These are phyloP conservation scores for Pleurotus djamor DNA, from an alignment of 768 basidiomycete species.

Conservation along the genomic window DNA sequence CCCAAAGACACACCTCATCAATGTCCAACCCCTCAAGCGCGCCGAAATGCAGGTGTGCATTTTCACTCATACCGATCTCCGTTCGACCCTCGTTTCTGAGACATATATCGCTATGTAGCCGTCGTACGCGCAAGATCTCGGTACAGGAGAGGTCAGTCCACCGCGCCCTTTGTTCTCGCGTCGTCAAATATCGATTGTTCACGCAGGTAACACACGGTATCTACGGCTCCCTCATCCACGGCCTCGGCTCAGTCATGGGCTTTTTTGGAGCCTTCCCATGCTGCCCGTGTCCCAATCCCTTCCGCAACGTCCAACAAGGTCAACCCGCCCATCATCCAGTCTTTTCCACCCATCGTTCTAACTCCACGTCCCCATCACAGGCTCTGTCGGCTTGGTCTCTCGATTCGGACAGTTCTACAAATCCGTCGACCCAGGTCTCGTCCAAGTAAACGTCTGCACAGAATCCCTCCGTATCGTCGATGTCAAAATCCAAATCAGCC, in stretches of 20 bases:
- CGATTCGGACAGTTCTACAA: slow-evolving; percentile 97
- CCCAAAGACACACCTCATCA: slow-evolving; percentile 49
- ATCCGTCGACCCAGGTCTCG: slow-evolving; percentile 90
- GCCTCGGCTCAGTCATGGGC: slow-evolving; percentile 66
- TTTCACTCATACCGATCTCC: not conserved
- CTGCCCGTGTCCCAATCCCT: slow-evolving; percentile 83
- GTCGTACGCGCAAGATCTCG: slow-evolving; percentile 90
- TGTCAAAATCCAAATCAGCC: slow-evolving; percentile 93
- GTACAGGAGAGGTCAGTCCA: slow-evolving; percentile 49
- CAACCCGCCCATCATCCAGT: slow-evolving; percentile 10
- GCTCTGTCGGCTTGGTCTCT: slow-evolving; percentile 87
- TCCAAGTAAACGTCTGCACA: slow-evolving; percentile 92
- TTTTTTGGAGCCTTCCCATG: slow-evolving; percentile 77
- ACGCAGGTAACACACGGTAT: slow-evolving; percentile 84
- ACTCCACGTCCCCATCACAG: slow-evolving; percentile 34
- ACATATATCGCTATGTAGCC: slow-evolving; percentile 45
- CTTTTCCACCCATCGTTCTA: slow-evolving; percentile 1
- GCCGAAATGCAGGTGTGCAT: slow-evolving; percentile 80
- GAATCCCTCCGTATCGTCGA: slow-evolving; percentile 86
- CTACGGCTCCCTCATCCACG: slow-evolving; percentile 80
- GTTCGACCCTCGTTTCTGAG: not conserved
- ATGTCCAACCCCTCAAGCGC: slow-evolving; percentile 82
- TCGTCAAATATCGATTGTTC: no score
- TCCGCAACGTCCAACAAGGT: slow-evolving; percentile 85
- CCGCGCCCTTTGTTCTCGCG: not conserved